Evolutionary conservation across 1,284 basidiomycete genomes (phyloP), one percentile per base, ranked within the genome.

Genomic region (Irpex sp.): DNA sequence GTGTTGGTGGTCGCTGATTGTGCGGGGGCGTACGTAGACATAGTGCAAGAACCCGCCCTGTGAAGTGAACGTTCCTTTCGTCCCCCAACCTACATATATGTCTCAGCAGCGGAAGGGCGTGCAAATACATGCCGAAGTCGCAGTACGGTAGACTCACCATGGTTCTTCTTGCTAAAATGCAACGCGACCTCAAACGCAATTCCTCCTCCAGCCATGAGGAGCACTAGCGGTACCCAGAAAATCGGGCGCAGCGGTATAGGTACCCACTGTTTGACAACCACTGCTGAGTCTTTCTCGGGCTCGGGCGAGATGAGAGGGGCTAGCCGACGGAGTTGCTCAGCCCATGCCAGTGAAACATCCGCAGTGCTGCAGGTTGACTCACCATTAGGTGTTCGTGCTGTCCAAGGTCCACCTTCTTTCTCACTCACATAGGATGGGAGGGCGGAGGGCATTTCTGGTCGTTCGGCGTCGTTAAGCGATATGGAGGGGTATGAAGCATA

Each of bases 141-240:
- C 42, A 14, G 33, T 23, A 4, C 28, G 12, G 56, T 21, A 8
- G 42, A 66, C 69, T 21, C 58, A 78, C 82, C 82, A 63, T 77
- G 75, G 35, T 78, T 75, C 60, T 76, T 75, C 33, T 79, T 74
- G 57, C 75, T 80, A 56, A 78, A 78, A 65, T 78, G 74, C 18
- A 83, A 71, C 0, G 77, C 79, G 39, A 83, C 66, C 65, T 83
- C 81, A 37, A 84, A 67, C 0, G 71, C 80, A 58, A 81, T 73
- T 2, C 80, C 81, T 2, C 73, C 72, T 4, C 65, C 63, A 4
- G 76, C 66, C 58, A 82, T 68, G n/a, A 80, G 61, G 0, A 73
- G 28, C 5, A 80, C 72, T 21, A 81, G 73, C 0, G 79, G 68
- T 16, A 79, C 65, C 77, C 80, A 81, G 65, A 82, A 82, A 72